phyloP scores from a whole-genome alignment of 495 filamentous ascomycete species.

The Penicillium atrosanguineum region DNA sequence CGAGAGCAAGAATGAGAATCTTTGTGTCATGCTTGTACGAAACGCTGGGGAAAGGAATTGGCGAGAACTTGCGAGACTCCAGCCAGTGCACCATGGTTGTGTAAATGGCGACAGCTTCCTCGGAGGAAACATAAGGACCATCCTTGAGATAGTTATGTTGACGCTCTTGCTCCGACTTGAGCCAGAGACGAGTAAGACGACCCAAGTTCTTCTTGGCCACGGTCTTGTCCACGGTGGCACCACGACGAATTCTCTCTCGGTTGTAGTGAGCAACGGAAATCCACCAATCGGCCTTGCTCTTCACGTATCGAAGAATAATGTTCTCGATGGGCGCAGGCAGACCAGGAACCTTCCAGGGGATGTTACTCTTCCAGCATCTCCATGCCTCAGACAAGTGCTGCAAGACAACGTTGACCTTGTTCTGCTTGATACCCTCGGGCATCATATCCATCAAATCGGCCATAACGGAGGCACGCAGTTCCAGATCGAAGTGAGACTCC shows the following conservation, averaged over 20 bases:
- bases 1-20: slow-evolving; percentile 93
- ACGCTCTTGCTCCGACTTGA: slow-evolving; percentile 97
- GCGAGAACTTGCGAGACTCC: slow-evolving; percentile 96
- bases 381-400: slow-evolving; percentile 98
- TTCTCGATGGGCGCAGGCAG: slow-evolving; percentile 97
- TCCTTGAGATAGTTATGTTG: slow-evolving; percentile 99
- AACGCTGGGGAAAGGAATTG: slow-evolving; percentile 97
- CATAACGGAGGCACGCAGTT: slow-evolving; percentile 97
- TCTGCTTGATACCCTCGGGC: slow-evolving; percentile 99
- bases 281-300: slow-evolving; percentile 99
- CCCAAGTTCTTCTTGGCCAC: slow-evolving; percentile 99
- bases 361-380: slow-evolving; percentile 99
- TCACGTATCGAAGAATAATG: slow-evolving; percentile 96
- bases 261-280: slow-evolving; percentile 99
- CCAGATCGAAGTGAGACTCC: slow-evolving; percentile 97
- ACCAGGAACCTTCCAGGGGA: slow-evolving; percentile 98
- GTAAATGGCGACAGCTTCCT: slow-evolving; percentile 98
- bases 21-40: slow-evolving; percentile 99
- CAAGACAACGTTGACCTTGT: slow-evolving; percentile 97
- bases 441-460: slow-evolving; percentile 99
- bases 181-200: slow-evolving; percentile 89
- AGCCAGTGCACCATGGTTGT: slow-evolving; percentile 99
- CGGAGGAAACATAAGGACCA: slow-evolving; percentile 95
- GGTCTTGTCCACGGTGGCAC: slow-evolving; percentile 97
- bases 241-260: slow-evolving; percentile 90